A percentile compares a stretch with the other conserved stretches of the same genome.
phyloP scores from a whole-genome alignment of 441 rosid species.

The Geranium incanum region DNA sequence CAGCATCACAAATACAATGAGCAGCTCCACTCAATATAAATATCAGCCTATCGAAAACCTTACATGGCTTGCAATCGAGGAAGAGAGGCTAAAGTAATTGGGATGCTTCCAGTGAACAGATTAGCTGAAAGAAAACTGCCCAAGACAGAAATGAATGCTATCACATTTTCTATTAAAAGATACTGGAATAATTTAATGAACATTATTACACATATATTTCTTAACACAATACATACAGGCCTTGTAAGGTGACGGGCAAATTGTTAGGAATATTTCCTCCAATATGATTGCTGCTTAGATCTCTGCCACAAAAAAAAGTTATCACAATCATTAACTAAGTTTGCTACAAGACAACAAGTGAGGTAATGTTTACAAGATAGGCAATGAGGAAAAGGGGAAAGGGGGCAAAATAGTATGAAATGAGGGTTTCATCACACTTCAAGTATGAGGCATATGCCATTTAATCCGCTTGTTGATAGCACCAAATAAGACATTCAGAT shows the following conservation, averaged over 20 bases:
- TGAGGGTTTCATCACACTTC: constrained; percentile 10
- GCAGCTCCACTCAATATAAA: not conserved
- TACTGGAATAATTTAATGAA: not conserved
- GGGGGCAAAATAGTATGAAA: not conserved
- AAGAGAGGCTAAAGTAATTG: constrained; percentile 36
- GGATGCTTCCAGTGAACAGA: constrained; percentile 52
- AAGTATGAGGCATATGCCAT: not conserved
- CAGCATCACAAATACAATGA: not conserved
- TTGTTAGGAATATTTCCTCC: constrained; percentile 81
- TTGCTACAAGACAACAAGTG: not conserved
- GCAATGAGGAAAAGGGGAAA: not conserved
- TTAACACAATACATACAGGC: constrained; percentile 42
- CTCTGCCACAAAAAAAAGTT: constrained; percentile 42
- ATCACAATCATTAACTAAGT: constrained; percentile 13
- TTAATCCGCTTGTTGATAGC: constrained; percentile 2
- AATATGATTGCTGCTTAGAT: constrained; percentile 78
- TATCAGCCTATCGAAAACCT: constrained; percentile 5
- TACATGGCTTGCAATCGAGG: constrained; percentile 45
- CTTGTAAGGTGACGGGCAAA: constrained; percentile 66
- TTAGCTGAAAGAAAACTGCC: constrained; percentile 56
- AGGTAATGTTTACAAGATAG: not conserved
- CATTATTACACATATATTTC: not conserved
- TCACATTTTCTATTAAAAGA: not conserved
- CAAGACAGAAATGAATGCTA: constrained; percentile 18
- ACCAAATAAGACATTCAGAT: not conserved